Evolutionary conservation across 768 basidiomycete genomes (phyloP).

Genomic region (Cystofilobasidium ferigula): DNA sequence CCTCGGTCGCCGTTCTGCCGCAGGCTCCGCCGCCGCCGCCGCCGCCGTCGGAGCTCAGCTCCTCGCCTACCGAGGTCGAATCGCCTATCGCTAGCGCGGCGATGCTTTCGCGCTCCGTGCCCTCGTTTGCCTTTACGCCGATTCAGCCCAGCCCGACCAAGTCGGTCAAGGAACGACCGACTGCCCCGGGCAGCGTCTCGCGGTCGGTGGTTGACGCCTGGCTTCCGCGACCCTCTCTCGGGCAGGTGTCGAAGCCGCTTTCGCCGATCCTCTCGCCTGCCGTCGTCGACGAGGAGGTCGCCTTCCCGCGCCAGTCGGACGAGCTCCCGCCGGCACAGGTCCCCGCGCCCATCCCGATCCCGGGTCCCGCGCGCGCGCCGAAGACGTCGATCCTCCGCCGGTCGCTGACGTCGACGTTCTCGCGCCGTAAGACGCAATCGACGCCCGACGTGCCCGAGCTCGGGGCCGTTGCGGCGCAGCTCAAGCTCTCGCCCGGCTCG

Average conservation of each 20-base stretch:
- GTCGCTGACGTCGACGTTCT: constrained; percentile 18
- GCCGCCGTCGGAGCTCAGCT: neutral
- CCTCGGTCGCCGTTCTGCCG: neutral
- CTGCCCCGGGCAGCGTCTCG: neutral
- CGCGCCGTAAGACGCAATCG: constrained; percentile 12
- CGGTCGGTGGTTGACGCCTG: constrained; percentile 2
- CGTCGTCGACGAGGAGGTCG: neutral
- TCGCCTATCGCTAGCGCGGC: neutral
- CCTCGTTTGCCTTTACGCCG: neutral
- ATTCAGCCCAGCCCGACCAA: neutral
- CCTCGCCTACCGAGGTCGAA: constrained; percentile 6
- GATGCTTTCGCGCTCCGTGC: neutral
- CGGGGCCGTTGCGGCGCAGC: neutral
- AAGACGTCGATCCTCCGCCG: constrained; percentile 7
- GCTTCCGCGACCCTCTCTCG: neutral
- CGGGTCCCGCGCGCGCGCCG: neutral
- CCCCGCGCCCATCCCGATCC: neutral
- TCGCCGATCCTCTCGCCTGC: neutral
- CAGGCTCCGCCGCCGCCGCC: neutral
- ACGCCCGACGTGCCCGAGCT: neutral
- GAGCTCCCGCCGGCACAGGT: neutral
- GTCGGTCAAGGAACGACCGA: neutral
- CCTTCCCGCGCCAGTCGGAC: neutral
- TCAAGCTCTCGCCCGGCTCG: neutral
- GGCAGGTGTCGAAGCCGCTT: neutral